phyloP scores from a whole-genome alignment of 768 basidiomycete genomes.

The Boletus subparvulus region DNA sequence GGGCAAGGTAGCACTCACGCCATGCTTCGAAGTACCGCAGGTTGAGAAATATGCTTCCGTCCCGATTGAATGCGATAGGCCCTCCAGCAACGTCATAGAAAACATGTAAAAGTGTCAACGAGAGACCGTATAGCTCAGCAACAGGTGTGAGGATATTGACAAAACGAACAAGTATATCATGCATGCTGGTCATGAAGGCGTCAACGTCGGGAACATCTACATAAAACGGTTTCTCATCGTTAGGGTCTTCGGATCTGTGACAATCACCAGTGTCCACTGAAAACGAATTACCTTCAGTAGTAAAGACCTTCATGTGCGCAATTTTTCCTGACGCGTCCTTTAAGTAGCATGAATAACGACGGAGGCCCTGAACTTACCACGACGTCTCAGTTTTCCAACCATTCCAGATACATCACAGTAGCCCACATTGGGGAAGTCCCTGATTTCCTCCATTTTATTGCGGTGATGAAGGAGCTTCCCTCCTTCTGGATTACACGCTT shows the following conservation, averaged over 20 bases:
- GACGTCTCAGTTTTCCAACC: too few relatives aligned
- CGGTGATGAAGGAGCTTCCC: background rate
- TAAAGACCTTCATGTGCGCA: background rate
- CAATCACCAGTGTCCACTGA: background rate
- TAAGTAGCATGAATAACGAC: background rate
- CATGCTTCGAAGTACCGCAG: constrained; percentile 77
- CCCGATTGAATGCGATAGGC: constrained; percentile 88
- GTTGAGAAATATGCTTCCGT: constrained; percentile 86
- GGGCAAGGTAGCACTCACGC: constrained; percentile 52
- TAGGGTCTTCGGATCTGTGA: background rate
- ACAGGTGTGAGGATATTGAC: constrained; percentile 64
- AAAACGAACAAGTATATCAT: constrained; percentile 45
- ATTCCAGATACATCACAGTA: too few relatives aligned
- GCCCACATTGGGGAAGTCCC: too few relatives aligned
- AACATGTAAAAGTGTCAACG: constrained; percentile 70
- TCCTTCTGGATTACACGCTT: background rate
- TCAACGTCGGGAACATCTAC: too few relatives aligned
- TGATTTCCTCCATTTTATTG: too few relatives aligned
- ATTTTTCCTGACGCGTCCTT: background rate
- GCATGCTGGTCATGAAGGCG: too few relatives aligned
- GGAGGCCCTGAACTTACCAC: too few relatives aligned
- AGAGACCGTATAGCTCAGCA: constrained; percentile 65
- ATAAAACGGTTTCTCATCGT: too few relatives aligned
- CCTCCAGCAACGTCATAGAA: constrained; percentile 79
- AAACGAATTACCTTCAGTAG: background rate